Evolutionary conservation across 768 basidiomycete species (phyloP).

Genomic region (Tricholoma flavovirens): DNA sequence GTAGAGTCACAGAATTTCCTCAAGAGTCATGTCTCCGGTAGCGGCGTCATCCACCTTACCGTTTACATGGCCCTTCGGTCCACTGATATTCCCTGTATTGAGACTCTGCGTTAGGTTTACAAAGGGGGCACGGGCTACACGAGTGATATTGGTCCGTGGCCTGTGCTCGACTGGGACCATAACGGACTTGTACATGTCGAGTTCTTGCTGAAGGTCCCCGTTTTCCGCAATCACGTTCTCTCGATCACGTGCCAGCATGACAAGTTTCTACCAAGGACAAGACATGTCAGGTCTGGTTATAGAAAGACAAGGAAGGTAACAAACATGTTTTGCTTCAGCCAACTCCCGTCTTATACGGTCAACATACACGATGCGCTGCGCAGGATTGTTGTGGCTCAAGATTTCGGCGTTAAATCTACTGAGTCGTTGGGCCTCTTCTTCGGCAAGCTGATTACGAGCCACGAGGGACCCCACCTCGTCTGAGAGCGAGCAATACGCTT

Average conservation of each 20-base stretch:
- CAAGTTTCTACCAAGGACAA: conserved; percentile 37
- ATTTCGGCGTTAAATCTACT: conserved; percentile 83
- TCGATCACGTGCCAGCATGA: conserved; percentile 40
- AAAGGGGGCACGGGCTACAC: conserved; percentile 44
- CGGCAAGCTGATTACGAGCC: conserved; percentile 68
- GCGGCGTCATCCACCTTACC: conserved; percentile 15
- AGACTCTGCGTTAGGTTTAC: conserved; percentile 37
- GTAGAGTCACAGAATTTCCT: conserved; percentile 27
- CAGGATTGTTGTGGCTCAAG: conserved; percentile 76
- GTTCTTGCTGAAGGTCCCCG: conserved; percentile 44
- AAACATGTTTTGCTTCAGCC: conserved; percentile 74
- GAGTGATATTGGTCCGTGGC: conserved; percentile 49
- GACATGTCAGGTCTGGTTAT: background rate
- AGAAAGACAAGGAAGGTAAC: conserved; percentile 19
- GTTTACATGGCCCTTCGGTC: background rate
- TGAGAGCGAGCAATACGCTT: conserved; percentile 61
- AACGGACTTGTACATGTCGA: conserved; percentile 58
- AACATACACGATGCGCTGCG: conserved; percentile 82
- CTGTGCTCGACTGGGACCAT: conserved; percentile 42
- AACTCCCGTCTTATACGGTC: conserved; percentile 79
- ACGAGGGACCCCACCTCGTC: conserved; percentile 62
- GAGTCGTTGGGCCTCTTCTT: conserved; percentile 72
- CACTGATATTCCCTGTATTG: conserved; percentile 13
- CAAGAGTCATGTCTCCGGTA: conserved; percentile 46
- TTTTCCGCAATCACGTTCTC: conserved; percentile 40